Evolutionary conservation across 2,329 filamentous ascomycete genomes (phyloP), one percentile per base, ranked within the genome.

Genomic region (Penicillium nordicum): DNA sequence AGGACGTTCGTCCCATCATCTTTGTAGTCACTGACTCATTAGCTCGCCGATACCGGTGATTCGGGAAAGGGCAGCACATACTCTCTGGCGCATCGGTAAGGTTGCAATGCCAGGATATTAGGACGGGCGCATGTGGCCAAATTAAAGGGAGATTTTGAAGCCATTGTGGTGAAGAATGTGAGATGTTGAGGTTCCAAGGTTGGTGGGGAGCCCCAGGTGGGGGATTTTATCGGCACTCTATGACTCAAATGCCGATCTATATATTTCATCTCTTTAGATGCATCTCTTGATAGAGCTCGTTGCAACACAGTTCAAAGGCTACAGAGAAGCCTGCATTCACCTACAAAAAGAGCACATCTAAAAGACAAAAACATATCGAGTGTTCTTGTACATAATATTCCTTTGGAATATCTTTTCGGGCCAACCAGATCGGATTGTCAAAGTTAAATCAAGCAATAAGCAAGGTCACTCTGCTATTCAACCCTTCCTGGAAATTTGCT

Each of bases 1-100:
- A 99, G 87, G 68, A 97, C 86, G 70, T 97, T 97, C 57, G 87
- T 93, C 65, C 94, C 94, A 72, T 99, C 89, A 74, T 99, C 93
- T 79, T 99, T 97, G 84, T 99, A 97, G 83, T 99, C 94, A 79
- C 91, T 95, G 71, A 69, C 49, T 66, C 61, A 61, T 72, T 63
- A 69, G 65, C 61, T 50, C 21, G 37, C 48, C 37, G 55, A 41
- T 46, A 53, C 60, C 50, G 54, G 50, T 37, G 27, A 49, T 27
- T 44, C 48, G 41, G 40, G 55, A 50, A 46, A 50, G 57, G 53
- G 49, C 56, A 49, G 76, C 86, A 76, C 86, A 76, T 78, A 91
- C 89, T 93, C 89, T 82, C 89, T 78, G 29, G 89, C 89, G 72
- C 89, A 93, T 56, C 89, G 86, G 70, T 93, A 93, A 38, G 89